Base-by-base conservation (phyloP, 495 filamentous ascomycete species). In the Aspergillus panamensis region DNA sequence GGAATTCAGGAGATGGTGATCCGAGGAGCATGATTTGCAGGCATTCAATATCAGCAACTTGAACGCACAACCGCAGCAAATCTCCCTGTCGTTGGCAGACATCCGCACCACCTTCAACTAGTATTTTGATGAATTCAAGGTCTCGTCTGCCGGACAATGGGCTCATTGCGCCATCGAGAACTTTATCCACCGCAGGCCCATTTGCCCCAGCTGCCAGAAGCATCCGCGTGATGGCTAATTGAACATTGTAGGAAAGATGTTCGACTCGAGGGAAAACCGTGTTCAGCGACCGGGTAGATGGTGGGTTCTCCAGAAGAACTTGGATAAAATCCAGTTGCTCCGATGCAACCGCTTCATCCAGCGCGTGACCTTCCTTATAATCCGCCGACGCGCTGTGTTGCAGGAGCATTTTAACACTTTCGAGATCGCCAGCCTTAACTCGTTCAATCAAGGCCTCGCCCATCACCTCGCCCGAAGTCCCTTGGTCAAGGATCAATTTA, bases 361-460 rank as follows among this genome's bases (percentile, higher is more conserved):
- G 48, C 3, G 56, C 56, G 10, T 10, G 40, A 10, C 35, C 56
- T 40, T 58, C 21, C 12, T 39, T 20, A 14, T 58, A 52, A 16
- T 58, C 40, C 2, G 50, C 48, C 14, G 56, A 58, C 1, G 56
- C 56, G 9, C 56, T 48, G 8, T 52, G 16, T 13, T 29, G 39
- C 1, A 58, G 31, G 14, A 58, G 42, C 16, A 52, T 16, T 13
- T 47, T 33, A 13, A 58, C 48, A n/a, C 48, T 48, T 7, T 17
- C 56, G 10, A 58, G 56, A 29, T 58, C 56, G 12, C 31, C 13
- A 3, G 16, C 29, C 3, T 51, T 39, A 9, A 58, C 56, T 3
- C 56, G 48, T 19, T 52, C 56, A 12, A 58, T 39, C 5, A 58
- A 25, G 6, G 56, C 48, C 29, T 58, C 48, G n/a, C 52, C 39